Evolutionary conservation across 2,329 filamentous ascomycete species (phyloP).

Genomic region (Aspergillus brunneoviolaceus): DNA sequence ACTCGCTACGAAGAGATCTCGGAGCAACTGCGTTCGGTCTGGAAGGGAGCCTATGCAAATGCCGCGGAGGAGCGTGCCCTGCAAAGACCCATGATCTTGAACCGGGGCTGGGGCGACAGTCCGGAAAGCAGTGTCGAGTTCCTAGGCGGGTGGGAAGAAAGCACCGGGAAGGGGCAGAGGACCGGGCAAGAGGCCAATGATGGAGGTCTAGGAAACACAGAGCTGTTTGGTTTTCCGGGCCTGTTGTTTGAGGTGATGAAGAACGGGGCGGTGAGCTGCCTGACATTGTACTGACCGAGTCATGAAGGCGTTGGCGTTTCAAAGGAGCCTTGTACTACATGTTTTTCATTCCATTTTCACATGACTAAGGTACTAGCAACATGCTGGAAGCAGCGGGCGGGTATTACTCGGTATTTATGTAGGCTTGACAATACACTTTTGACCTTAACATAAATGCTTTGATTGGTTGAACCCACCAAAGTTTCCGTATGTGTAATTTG

Average conservation of each 20-base stretch:
- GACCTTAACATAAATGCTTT: background rate
- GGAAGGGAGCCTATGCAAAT: slow-evolving; percentile 65
- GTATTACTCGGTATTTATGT: background rate
- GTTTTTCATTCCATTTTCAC: background rate
- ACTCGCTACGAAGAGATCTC: slow-evolving; percentile 75
- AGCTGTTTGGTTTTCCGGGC: slow-evolving; percentile 89
- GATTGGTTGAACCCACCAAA: background rate
- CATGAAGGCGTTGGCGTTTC: background rate
- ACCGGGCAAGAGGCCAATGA: slow-evolving; percentile 45
- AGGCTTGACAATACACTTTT: background rate
- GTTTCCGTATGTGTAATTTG: background rate
- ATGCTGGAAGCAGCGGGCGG: no score
- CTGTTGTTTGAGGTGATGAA: slow-evolving; percentile 93
- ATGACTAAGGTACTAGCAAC: no score
- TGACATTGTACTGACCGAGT: slow-evolving; percentile 72
- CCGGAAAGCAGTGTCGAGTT: slow-evolving; percentile 87
- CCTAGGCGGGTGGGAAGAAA: slow-evolving; percentile 83
- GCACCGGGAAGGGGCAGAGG: slow-evolving; percentile 48
- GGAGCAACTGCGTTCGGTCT: slow-evolving; percentile 64
- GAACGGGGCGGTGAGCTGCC: slow-evolving; percentile 83
- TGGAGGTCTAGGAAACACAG: slow-evolving; percentile 68
- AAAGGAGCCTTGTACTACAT: background rate
- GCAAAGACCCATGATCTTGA: slow-evolving; percentile 74
- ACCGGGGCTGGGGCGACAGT: slow-evolving; percentile 87
- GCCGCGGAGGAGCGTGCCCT: slow-evolving; percentile 54